These are phyloP conservation scores for Metschnikowia arizonensis DNA, from an alignment of 805 yeast genomes.

Conservation along the genomic window DNA sequence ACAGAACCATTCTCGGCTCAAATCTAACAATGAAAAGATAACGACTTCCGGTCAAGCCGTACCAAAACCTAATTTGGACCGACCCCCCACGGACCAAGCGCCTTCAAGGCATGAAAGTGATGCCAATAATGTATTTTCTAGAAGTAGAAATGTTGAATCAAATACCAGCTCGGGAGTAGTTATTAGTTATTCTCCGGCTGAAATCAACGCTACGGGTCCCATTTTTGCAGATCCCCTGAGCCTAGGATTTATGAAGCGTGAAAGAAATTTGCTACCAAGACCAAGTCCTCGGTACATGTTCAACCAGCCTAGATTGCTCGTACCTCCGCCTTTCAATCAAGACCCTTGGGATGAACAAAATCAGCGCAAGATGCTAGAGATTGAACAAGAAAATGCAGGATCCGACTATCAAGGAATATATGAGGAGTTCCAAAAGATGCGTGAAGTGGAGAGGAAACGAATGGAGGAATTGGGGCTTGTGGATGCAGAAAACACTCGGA, in stretches of 20 bases:
- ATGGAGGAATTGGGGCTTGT: slow-evolving; percentile 83
- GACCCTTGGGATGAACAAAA: slow-evolving; percentile 73
- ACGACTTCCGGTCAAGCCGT: not conserved
- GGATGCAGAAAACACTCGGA: slow-evolving; percentile 79
- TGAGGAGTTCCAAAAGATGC: slow-evolving; percentile 67
- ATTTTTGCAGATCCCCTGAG: slow-evolving; percentile 27
- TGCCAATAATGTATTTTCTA: not conserved
- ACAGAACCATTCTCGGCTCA: not conserved
- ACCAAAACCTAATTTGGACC: not conserved
- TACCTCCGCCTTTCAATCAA: slow-evolving; percentile 30
- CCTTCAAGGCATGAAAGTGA: not conserved
- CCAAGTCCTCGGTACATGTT: slow-evolving; percentile 35
- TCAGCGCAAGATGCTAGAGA: slow-evolving; percentile 53
- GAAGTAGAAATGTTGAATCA: not conserved
- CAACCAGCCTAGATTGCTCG: slow-evolving; percentile 33
- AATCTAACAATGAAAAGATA: not conserved
- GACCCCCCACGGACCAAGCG: not conserved
- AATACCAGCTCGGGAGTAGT: not conserved
- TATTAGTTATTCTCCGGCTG: slow-evolving; percentile 3
- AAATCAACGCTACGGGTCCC: slow-evolving; percentile 25
- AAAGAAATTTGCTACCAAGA: slow-evolving; percentile 16
- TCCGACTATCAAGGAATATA: slow-evolving; percentile 67
- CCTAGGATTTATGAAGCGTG: slow-evolving; percentile 26
- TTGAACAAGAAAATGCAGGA: slow-evolving; percentile 44
- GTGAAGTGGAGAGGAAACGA: slow-evolving; percentile 66